A percentile compares a stretch with the other conserved stretches of the same genome.
phyloP scores from a whole-genome alignment of 768 basidiomycete genomes.

The Lactifluus piperatus region DNA sequence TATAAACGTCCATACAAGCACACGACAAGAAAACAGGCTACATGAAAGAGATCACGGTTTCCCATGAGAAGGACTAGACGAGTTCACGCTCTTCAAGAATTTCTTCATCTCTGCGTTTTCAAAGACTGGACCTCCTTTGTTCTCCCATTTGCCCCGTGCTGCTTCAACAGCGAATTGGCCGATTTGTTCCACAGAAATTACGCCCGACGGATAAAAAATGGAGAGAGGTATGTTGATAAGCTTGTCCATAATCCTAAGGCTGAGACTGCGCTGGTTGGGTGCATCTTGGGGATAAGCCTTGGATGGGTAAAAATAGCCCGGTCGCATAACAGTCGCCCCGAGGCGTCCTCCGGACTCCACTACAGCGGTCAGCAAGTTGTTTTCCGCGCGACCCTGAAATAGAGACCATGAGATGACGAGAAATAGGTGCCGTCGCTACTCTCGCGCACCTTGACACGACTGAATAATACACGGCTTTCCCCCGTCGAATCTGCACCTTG shows the following conservation, averaged over 20 bases:
- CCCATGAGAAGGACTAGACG: background rate
- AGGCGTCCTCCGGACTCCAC: slow-evolving; percentile 9
- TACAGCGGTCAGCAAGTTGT: slow-evolving; percentile 5
- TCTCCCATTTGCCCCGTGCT: slow-evolving; percentile 15
- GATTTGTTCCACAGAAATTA: slow-evolving; percentile 8
- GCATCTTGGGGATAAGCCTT: slow-evolving; percentile 16
- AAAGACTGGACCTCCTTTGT: slow-evolving; percentile 3
- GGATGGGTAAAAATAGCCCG: slow-evolving; percentile 19
- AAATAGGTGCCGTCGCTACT: background rate
- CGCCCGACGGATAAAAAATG: background rate
- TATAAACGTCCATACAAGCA: background rate
- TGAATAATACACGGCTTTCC: slow-evolving; percentile 21
- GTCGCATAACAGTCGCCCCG: slow-evolving; percentile 10
- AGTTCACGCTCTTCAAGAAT: background rate
- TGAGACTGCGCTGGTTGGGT: slow-evolving; percentile 3
- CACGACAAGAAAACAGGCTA: background rate
- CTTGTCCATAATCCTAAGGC: slow-evolving; percentile 4
- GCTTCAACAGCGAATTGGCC: slow-evolving; percentile 13
- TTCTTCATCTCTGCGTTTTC: slow-evolving; percentile 17
- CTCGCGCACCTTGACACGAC: slow-evolving; percentile 22
- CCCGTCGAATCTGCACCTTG: slow-evolving; percentile 24
- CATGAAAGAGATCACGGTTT: background rate
- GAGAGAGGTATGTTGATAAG: slow-evolving; percentile 3
- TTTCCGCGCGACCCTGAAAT: slow-evolving; percentile 17
- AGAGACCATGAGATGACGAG: background rate